A percentile compares a stretch with the other conserved stretches of the same genome.
These are phyloP conservation scores for Lactarius akahatsu DNA, from an alignment of 768 basidiomycete species.

Conservation along the genomic window DNA sequence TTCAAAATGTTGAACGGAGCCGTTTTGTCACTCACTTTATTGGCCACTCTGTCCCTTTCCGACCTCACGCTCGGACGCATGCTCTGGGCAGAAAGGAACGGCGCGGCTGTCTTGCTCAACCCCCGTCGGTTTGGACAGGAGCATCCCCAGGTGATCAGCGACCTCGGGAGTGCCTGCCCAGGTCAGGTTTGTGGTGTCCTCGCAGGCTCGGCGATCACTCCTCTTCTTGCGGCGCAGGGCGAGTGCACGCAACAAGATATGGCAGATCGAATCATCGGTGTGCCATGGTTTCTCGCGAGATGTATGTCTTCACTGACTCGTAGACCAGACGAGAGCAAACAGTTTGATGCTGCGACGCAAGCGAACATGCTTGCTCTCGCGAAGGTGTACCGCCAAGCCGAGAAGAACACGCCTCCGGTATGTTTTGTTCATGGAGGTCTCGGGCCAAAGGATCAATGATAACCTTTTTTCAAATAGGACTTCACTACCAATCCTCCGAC, in stretches of 20 bases:
- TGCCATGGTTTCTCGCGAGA: constrained; percentile 17
- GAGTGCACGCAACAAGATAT: constrained; percentile 59
- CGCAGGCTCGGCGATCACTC: constrained; percentile 49
- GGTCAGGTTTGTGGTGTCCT: constrained; percentile 50
- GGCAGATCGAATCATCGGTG: constrained; percentile 58
- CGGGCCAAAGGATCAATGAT: background rate
- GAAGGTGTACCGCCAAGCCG: constrained; percentile 51
- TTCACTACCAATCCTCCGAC: constrained; percentile 52
- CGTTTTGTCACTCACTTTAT: constrained; percentile 27
- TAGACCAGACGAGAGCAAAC: constrained; percentile 47
- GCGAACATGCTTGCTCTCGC: constrained; percentile 54
- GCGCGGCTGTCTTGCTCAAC: constrained; percentile 45
- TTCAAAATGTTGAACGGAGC: constrained; percentile 21
- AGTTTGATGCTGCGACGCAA: constrained; percentile 52
- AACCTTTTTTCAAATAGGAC: constrained; percentile 38
- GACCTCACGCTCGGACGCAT: constrained; percentile 39
- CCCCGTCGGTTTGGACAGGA: constrained; percentile 56
- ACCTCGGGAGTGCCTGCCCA: constrained; percentile 48
- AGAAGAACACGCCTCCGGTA: constrained; percentile 62
- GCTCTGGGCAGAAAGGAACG: constrained; percentile 49
- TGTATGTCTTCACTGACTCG: constrained; percentile 4
- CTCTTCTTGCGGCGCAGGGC: constrained; percentile 51
- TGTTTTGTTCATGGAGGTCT: background rate
- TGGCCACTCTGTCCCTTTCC: constrained; percentile 29
- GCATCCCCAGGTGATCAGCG: constrained; percentile 47